Evolutionary conservation across 305 asterid species (phyloP).

Genomic region (Nicotiana rustica): DNA sequence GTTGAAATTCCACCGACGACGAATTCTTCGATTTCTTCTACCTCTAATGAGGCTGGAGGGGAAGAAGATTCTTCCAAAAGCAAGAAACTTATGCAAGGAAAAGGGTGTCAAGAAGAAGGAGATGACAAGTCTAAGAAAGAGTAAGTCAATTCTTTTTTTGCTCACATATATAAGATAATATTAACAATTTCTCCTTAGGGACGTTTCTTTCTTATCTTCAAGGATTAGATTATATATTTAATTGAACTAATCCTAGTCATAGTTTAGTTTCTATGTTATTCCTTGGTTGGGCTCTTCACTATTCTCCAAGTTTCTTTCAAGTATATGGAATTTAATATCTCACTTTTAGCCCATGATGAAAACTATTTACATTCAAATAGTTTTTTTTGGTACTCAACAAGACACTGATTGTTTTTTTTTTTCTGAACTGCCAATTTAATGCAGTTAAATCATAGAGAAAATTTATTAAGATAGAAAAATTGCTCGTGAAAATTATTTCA

Average conservation of each 20-base stretch:
- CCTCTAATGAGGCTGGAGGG: slow-evolving; percentile 32
- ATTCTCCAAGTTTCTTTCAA: slow-evolving; percentile 3
- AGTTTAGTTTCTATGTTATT: neutral
- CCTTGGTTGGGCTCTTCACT: neutral
- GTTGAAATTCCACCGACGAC: slow-evolving; percentile 8
- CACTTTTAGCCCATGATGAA: too few relatives aligned
- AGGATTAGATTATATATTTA: neutral
- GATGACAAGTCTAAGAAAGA: slow-evolving; percentile 28
- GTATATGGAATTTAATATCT: neutral
- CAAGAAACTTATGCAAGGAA: slow-evolving; percentile 5
- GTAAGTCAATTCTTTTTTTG: slow-evolving; percentile 24
- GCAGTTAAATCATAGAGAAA: neutral
- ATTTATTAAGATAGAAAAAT: neutral
- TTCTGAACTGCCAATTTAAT: neutral
- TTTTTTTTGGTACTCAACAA: neutral
- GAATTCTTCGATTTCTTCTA: slow-evolving; percentile 28
- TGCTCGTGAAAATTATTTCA: slow-evolving; percentile 12
- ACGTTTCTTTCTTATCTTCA: neutral
- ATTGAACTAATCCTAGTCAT: neutral
- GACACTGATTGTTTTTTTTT: neutral
- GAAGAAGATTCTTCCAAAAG: slow-evolving; percentile 36
- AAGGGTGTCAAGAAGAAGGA: slow-evolving; percentile 17
- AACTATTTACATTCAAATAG: neutral
- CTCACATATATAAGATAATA: neutral
- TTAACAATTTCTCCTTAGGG: neutral